A percentile compares a stretch with the other conserved stretches of the same genome.
Evolutionary conservation across 306 rosid species (phyloP).

Genomic region (Nissolia schottii): DNA sequence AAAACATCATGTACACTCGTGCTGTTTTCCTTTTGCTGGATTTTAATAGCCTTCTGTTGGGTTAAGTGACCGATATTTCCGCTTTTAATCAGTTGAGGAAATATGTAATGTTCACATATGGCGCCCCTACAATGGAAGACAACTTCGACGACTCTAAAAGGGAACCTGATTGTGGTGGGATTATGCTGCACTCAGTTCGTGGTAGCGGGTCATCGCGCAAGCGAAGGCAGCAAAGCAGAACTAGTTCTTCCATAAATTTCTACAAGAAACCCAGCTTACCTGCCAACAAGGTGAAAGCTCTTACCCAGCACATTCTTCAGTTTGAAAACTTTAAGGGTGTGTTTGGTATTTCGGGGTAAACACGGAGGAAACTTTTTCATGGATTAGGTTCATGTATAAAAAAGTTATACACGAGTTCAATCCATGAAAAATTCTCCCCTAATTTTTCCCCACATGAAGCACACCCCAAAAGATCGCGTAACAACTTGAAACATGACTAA

Average conservation of each 20-base stretch:
- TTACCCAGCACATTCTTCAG: neutral
- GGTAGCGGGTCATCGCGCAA: constrained; percentile 47
- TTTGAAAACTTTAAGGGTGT: too few relatives aligned
- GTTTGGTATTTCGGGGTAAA: too few relatives aligned
- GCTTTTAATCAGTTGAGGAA: constrained; percentile 73
- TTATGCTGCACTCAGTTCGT: constrained; percentile 35
- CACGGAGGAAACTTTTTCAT: too few relatives aligned
- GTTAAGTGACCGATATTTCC: constrained; percentile 22
- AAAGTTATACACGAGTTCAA: too few relatives aligned
- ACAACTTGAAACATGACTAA: neutral
- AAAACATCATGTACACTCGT: neutral
- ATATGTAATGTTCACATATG: constrained; percentile 84
- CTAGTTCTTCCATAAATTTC: constrained; percentile 36
- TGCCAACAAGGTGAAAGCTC: constrained; percentile 49
- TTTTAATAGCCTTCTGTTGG: constrained; percentile 12
- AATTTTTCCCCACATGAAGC: too few relatives aligned
- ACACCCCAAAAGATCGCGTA: neutral
- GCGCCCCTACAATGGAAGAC: constrained; percentile 47
- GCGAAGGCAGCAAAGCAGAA: constrained; percentile 40
- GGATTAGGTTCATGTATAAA: too few relatives aligned
- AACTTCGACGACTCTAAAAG: constrained; percentile 17
- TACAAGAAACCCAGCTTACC: constrained; percentile 39
- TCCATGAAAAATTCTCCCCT: too few relatives aligned
- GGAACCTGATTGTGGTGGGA: constrained; percentile 44
- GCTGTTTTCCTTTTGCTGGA: constrained; percentile 4